Evolutionary conservation across 148 eudicot genomes (phyloP).

Genomic region (Chenopodium formosanum): DNA sequence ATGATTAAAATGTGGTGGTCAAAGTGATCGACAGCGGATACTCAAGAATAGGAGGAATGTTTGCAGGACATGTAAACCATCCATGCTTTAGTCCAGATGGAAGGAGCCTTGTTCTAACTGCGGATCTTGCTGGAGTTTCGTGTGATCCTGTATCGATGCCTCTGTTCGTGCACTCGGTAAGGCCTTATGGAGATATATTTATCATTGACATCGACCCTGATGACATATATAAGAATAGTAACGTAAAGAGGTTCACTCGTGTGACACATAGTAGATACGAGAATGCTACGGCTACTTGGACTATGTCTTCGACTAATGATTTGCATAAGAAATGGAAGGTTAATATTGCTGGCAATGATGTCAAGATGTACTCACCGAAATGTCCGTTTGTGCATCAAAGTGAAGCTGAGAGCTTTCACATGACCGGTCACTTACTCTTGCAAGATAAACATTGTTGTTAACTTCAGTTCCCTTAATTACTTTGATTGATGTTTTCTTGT

Average conservation of each 20-base stretch:
- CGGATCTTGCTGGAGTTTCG: constrained; percentile 24
- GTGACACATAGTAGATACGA: constrained; percentile 23
- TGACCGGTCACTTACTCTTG: constrained; percentile 13
- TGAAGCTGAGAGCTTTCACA: constrained; percentile 14
- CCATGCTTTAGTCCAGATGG: constrained; percentile 25
- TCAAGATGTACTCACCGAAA: no score
- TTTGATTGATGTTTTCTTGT: background rate
- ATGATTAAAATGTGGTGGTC: background rate
- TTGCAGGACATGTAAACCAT: constrained; percentile 20
- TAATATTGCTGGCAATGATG: no score
- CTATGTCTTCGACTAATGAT: background rate
- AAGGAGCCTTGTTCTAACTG: constrained; percentile 6
- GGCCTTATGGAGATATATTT: constrained; percentile 29
- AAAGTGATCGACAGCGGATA: constrained; percentile 6
- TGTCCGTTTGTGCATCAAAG: background rate
- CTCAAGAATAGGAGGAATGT: background rate
- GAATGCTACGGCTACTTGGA: constrained; percentile 15
- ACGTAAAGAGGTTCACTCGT: constrained; percentile 2
- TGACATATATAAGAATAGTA: constrained; percentile 15
- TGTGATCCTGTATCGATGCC: constrained; percentile 21
- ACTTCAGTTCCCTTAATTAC: background rate
- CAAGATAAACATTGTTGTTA: constrained; percentile 1
- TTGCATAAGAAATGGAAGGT: constrained; percentile 2
- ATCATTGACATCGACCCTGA: constrained; percentile 2
- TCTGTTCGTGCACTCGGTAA: constrained; percentile 16